phyloP scores from a whole-genome alignment of 345 rosid species.

The Populus davidiana region DNA sequence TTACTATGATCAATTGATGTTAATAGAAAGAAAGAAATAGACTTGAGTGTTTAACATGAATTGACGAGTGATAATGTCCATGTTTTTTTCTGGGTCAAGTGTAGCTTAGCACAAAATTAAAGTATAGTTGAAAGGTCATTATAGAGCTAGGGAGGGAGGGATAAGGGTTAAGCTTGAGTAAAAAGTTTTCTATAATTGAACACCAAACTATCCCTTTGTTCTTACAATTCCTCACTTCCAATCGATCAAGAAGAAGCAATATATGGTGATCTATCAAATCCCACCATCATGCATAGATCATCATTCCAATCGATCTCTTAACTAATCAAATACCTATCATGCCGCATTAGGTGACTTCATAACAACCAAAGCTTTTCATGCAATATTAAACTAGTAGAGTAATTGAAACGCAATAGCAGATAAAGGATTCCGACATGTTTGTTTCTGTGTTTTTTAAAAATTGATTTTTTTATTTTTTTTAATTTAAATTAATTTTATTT shows the following conservation, averaged over 20 bases:
- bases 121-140: neutral
- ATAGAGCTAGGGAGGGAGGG: neutral
- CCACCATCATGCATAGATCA: neutral
- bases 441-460: no score
- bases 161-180: neutral
- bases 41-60: neutral
- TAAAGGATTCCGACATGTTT: no score
- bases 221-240: neutral
- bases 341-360: neutral
- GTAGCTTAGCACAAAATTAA: neutral
- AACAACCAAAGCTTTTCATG: neutral
- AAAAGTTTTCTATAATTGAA: neutral
- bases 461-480: no score
- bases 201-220: neutral
- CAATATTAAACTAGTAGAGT: neutral
- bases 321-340: neutral
- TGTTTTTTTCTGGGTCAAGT: neutral
- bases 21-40: neutral
- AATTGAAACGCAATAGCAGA: no score
- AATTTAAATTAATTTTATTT: no score
- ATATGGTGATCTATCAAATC: conserved; percentile 1
- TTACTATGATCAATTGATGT: neutral
- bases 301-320: neutral
- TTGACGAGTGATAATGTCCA: neutral
- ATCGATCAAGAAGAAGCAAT: neutral